Base-by-base conservation (phyloP, 2,329 filamentous ascomycete species). In the Alternaria hordeiaustralica region DNA sequence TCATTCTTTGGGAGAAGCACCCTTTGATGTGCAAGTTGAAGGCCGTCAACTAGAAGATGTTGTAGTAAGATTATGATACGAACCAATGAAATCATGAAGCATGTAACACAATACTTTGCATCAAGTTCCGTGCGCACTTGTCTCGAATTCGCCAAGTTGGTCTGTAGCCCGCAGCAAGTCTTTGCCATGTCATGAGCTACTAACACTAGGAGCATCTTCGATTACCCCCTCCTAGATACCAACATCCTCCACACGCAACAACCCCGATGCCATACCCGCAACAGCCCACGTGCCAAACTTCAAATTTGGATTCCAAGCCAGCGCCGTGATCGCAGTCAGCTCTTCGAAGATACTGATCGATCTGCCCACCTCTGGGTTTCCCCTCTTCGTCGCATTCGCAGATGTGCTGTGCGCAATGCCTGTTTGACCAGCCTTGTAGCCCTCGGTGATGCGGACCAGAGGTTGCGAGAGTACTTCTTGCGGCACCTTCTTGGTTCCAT, bases 221-320 rank as follows among this genome's bases (percentile, higher is more conserved):
- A 9, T 36, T 36, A n/a, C 8, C 15, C 3, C 51, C 28, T 21
- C 50, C 43, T 60, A 76, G 5, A 78, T 71, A 1, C 71, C 73
- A 41, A 86, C 60, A 73, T 86, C 84, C 70, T 86, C 84, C 0
- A 86, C 81, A 55, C 84, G 81, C 41, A 86, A 60, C 60, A 86
- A 66, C 10, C 84, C 84, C 73, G 80, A 80, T 3, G 79, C 83
- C 75, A 82, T 81, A 3, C 83, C 84, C 18, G 84, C 84, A 6
- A 83, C 82, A 7, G 84, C 84, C 84, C 84, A 87, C 0, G 82
- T 83, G 7, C 82, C 84, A 61, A 75, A 82, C 45, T 75, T 78
- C 21, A 82, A 28, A 70, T 86, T 86, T n/a, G 82, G 82, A 70
- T 86, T 86, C 84, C 84, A 87, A 13, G 80, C 78, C 47, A 86